Conservation (phyloP, 306 rosid species). For the Datisca glomerata region DNA sequence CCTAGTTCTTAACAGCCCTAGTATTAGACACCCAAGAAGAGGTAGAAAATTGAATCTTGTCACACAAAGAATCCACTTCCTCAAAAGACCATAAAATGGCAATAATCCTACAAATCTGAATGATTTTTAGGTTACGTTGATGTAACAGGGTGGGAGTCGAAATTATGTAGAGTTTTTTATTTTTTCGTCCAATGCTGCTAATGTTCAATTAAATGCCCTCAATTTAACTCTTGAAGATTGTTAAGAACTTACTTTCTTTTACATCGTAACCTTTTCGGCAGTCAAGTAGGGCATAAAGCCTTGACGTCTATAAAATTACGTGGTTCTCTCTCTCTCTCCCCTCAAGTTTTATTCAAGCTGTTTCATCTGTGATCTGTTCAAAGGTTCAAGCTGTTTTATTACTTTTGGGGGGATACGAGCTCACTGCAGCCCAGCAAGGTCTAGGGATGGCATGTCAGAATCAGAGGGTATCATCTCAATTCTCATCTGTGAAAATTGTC, state of each 20-base stretch:
- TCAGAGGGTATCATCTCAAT: slow-evolving; percentile 43
- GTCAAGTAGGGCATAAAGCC: not conserved
- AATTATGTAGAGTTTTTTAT: too few relatives aligned
- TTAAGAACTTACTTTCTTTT: not conserved
- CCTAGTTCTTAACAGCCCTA: too few relatives aligned
- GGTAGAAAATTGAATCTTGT: too few relatives aligned
- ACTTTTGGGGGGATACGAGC: slow-evolving; percentile 71
- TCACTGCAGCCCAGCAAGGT: slow-evolving; percentile 41
- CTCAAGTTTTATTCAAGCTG: too few relatives aligned
- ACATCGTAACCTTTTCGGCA: not conserved
- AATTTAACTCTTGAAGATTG: not conserved
- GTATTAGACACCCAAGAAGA: too few relatives aligned
- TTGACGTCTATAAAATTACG: not conserved
- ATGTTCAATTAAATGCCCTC: not conserved
- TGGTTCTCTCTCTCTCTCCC: too few relatives aligned
- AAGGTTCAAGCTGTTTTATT: slow-evolving; percentile 86
- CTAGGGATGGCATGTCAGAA: slow-evolving; percentile 31
- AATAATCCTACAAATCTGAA: too few relatives aligned
- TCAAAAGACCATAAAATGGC: too few relatives aligned
- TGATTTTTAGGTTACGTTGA: too few relatives aligned
- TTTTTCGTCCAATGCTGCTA: too few relatives aligned
- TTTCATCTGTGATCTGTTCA: slow-evolving; percentile 8
- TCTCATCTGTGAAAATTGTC: slow-evolving; percentile 9
- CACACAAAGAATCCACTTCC: too few relatives aligned
- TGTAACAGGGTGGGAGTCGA: too few relatives aligned